Evolutionary conservation across 73 alveolate genomes (phyloP), one percentile per base, ranked within the genome.

Genomic region (Paraurostyla sp.): DNA sequence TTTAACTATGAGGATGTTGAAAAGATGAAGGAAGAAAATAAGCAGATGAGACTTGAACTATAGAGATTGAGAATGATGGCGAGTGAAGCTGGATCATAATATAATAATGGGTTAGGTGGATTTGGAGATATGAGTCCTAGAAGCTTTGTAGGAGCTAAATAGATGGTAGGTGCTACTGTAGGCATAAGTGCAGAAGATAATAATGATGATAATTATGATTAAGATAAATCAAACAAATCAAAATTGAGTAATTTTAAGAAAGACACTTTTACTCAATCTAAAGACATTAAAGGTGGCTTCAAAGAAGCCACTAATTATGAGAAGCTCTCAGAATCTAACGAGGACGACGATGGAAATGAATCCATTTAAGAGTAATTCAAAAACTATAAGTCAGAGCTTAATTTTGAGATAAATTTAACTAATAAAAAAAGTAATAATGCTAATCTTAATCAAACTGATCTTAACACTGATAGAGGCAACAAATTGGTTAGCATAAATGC

Each of bases 1-100:
- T n/a, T 92, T 29, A 92, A 95, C 25, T 83, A 69, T 30, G 65
- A 93, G 18, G 95, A 90, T 22, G 83, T 95, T 3, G 97, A 93
- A 63, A 51, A 85, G 52, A 69, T 95, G 58, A 90, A 82, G 71
- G 35, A 90, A 58, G 98, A 95, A 89, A 95, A 95, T 89, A 92
- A 93, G 57, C 75, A 84, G 13, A 90, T 95, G 96, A 90, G 88
- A 62, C 46, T 84, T 35, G 93, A 93, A 58, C 75, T 95, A 27
- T 59, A 85, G 52, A 54, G 62, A 38, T 23, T 90, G 27, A 85
- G 35, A 32, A 59, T 49, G 71, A 16, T 33, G 29, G 49, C 68
- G 3, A 73, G 86, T 43, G 86, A 73, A 32, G 36, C 41, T 23
- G 71, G 54, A 4, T 73, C 86, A 3, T 32, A 43, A 45, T 73